A percentile compares a stretch with the other conserved stretches of the same genome.
Conservation (phyloP, 106 monocot species). For the Dendrobium chrysotoxum region DNA sequence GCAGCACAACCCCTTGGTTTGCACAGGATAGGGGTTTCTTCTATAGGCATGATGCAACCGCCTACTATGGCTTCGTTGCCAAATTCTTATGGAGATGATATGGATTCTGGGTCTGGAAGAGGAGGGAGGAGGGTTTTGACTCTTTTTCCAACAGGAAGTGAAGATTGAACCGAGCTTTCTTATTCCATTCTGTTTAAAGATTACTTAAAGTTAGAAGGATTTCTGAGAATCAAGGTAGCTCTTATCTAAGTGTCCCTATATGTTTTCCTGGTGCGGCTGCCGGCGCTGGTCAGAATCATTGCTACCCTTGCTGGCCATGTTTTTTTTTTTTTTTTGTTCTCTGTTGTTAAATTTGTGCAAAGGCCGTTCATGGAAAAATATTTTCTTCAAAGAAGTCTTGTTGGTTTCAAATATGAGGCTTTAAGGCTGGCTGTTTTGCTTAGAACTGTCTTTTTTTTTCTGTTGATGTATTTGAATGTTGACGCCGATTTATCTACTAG, state of each 20-base stretch:
- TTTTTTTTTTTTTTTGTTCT: too few species aligned
- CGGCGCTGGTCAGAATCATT: too few species aligned
- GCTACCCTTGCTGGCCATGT: too few species aligned
- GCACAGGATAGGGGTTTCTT: slow-evolving; percentile 28
- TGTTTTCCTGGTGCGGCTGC: too few species aligned
- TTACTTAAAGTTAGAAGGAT: neutral
- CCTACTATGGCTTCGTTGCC: neutral
- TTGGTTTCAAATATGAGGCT: too few species aligned
- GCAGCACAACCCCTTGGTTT: slow-evolving; percentile 7
- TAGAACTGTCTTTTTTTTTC: too few species aligned
- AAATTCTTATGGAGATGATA: slow-evolving; percentile 45
- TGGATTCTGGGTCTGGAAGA: slow-evolving; percentile 23
- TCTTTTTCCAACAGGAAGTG: slow-evolving; percentile 62
- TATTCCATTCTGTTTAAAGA: neutral
- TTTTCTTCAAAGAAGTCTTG: too few species aligned
- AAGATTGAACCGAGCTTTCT: slow-evolving; percentile 33
- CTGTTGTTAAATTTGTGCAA: neutral
- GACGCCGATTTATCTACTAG: too few species aligned
- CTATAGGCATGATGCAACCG: slow-evolving; percentile 11
- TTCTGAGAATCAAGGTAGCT: neutral
- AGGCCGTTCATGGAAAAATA: neutral
- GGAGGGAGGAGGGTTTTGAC: slow-evolving; percentile 64
- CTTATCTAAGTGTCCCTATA: too few species aligned
- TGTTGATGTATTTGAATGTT: too few species aligned
- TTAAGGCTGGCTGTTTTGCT: too few species aligned